These are phyloP conservation scores for Iris macrosiphon DNA, from an alignment of 106 monocot species.

Conservation along the genomic window DNA sequence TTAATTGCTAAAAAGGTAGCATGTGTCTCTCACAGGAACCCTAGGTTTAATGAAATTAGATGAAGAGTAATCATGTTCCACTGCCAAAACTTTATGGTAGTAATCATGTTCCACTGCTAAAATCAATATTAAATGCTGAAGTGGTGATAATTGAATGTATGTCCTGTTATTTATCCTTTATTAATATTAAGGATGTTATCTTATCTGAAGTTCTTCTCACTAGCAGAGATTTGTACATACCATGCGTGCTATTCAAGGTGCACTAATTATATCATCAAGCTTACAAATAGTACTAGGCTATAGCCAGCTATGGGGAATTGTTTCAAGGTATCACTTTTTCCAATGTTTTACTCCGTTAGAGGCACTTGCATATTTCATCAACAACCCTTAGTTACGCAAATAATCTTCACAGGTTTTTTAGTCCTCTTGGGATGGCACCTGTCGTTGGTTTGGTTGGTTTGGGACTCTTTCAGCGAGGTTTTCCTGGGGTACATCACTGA, in stretches of 20 bases:
- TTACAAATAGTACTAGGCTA: conserved; percentile 64
- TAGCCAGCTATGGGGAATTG: conserved; percentile 81
- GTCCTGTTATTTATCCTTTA: no score
- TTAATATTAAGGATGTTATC: no score
- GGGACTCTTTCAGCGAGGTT: conserved; percentile 84
- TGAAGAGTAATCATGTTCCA: no score
- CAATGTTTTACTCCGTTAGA: not conserved
- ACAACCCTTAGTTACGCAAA: not conserved
- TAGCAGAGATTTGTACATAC: conserved; percentile 60
- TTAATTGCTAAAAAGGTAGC: no score
- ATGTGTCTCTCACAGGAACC: no score
- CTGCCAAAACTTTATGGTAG: no score
- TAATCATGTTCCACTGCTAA: no score
- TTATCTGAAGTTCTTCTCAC: conserved; percentile 2
- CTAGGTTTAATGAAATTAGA: no score
- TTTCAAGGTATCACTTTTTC: conserved; percentile 61
- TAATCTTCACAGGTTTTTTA: conserved; percentile 67
- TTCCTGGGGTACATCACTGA: conserved; percentile 50
- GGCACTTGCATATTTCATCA: no score
- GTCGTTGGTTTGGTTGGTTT: conserved; percentile 79
- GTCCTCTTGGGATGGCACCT: conserved; percentile 85
- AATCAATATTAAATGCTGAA: no score
- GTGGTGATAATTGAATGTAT: no score
- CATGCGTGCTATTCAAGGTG: conserved; percentile 65
- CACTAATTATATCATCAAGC: conserved; percentile 53